Evolutionary conservation across 345 rosid species (phyloP).

Genomic region (Stellera chamaejasme): DNA sequence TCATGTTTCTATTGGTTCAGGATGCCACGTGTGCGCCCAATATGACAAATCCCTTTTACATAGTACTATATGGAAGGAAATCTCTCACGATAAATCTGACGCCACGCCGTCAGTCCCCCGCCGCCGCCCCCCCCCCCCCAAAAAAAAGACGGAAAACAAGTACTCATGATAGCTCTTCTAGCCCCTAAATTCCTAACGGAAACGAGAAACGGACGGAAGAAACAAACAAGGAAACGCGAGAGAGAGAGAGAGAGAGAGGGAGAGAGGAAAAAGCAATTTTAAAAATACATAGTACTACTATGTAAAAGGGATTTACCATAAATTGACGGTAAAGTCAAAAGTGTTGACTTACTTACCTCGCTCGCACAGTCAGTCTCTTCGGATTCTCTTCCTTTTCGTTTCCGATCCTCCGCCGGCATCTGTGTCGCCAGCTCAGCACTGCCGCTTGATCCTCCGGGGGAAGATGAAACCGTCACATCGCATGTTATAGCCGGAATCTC

Average conservation of each 20-base stretch:
- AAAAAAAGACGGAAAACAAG: too few relatives aligned
- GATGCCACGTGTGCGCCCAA: too few relatives aligned
- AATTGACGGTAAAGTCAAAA: constrained; percentile 8
- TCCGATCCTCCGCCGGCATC: constrained; percentile 40
- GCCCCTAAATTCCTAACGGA: not conserved
- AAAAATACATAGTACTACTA: too few relatives aligned
- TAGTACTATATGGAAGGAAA: too few relatives aligned
- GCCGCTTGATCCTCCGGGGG: constrained; percentile 43
- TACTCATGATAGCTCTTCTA: too few relatives aligned
- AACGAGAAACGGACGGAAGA: constrained; percentile 5
- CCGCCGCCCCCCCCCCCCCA: too few relatives aligned
- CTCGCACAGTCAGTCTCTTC: constrained; percentile 47
- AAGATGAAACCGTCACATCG: constrained; percentile 44
- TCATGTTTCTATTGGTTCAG: too few relatives aligned
- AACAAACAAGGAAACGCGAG: too few relatives aligned
- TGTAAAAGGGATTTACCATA: not conserved
- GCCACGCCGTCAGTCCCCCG: too few relatives aligned
- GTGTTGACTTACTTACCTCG: constrained; percentile 43
- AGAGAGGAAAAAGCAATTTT: not conserved
- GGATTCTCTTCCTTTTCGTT: constrained; percentile 56
- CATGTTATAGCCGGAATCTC: constrained; percentile 18
- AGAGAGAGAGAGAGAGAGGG: too few relatives aligned
- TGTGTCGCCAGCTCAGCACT: constrained; percentile 39
- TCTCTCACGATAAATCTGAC: too few relatives aligned
- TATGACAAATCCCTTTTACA: too few relatives aligned